phyloP scores from a whole-genome alignment of 202 grass and related monocot genomes.

The Panicum virgatum region DNA sequence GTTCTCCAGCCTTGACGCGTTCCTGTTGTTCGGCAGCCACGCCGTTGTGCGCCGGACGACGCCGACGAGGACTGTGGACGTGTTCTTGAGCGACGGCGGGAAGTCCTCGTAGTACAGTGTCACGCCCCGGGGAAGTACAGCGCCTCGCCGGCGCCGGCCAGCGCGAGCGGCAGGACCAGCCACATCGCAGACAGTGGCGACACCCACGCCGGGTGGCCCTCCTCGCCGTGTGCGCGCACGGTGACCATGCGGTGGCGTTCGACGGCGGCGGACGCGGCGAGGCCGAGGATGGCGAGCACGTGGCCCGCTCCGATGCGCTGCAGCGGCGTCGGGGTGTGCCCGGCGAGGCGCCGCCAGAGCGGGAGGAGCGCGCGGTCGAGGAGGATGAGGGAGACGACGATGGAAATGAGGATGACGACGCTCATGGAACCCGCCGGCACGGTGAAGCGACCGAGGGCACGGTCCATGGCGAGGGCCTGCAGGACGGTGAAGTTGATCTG shows the following conservation, averaged over 20 bases:
- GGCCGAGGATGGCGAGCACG: conserved; percentile 43
- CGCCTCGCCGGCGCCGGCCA: conserved; percentile 57
- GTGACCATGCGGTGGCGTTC: conserved; percentile 42
- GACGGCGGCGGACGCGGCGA: conserved; percentile 49
- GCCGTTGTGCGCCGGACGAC: conserved; percentile 35
- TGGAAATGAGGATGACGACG: conserved; percentile 23
- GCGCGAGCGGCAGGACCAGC: conserved; percentile 60
- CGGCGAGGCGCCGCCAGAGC: conserved; percentile 43
- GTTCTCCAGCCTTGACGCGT: conserved; percentile 58
- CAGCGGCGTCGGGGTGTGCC: conserved; percentile 48
- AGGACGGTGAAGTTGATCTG: conserved; percentile 70
- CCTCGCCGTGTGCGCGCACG: conserved; percentile 38
- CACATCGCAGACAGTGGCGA: conserved; percentile 64
- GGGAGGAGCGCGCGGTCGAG: conserved; percentile 64
- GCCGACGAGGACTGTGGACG: conserved; percentile 52
- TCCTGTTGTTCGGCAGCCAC: conserved; percentile 78
- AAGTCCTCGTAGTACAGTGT: conserved; percentile 80
- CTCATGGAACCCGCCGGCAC: conserved; percentile 62
- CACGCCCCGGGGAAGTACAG: conserved; percentile 68
- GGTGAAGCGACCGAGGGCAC: conserved; percentile 51
- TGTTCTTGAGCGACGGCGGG: conserved; percentile 68
- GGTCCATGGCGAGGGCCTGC: conserved; percentile 79
- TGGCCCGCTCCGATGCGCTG: conserved; percentile 64
- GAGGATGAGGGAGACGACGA: conserved; percentile 44
- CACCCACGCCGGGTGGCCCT: conserved; percentile 42